Evolutionary conservation across 2,329 filamentous ascomycete genomes (phyloP).

Genomic region (Aspergillus vadensis): DNA sequence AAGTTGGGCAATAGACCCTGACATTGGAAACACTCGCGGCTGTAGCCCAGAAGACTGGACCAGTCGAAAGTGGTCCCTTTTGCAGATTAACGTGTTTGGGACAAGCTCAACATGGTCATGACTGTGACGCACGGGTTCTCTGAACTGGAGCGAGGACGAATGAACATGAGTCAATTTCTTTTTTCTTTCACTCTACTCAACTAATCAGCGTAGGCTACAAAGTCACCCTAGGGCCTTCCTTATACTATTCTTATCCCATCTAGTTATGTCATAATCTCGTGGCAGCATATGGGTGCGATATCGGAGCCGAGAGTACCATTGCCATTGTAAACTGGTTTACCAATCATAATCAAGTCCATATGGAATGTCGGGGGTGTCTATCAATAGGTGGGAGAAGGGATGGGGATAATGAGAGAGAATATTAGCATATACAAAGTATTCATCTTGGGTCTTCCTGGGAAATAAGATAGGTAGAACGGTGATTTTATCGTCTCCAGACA

Average conservation of each 20-base stretch:
- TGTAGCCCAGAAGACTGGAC: neutral
- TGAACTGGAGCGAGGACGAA: neutral
- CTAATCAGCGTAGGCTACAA: too few relatives aligned
- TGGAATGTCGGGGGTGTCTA: too few relatives aligned
- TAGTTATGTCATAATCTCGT: too few relatives aligned
- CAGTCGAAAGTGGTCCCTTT: neutral
- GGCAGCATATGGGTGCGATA: too few relatives aligned
- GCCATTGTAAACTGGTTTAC: too few relatives aligned
- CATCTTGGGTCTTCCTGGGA: neutral
- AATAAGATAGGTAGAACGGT: neutral
- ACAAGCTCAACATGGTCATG: neutral
- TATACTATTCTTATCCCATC: too few relatives aligned
- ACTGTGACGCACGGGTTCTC: neutral
- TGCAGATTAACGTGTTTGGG: neutral
- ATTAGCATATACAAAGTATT: too few relatives aligned
- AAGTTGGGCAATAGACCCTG: neutral
- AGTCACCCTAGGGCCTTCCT: too few relatives aligned
- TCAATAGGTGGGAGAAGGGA: neutral
- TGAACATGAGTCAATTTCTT: neutral
- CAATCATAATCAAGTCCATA: too few relatives aligned
- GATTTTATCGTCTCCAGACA: constrained; percentile 2
- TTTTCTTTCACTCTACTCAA: neutral
- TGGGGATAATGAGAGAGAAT: too few relatives aligned
- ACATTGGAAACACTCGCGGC: neutral
- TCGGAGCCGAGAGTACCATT: too few relatives aligned